A percentile compares a stretch with the other conserved stretches of the same genome.
Evolutionary conservation across 495 filamentous ascomycete species (phyloP).

Genomic region (Neurospora sp.): DNA sequence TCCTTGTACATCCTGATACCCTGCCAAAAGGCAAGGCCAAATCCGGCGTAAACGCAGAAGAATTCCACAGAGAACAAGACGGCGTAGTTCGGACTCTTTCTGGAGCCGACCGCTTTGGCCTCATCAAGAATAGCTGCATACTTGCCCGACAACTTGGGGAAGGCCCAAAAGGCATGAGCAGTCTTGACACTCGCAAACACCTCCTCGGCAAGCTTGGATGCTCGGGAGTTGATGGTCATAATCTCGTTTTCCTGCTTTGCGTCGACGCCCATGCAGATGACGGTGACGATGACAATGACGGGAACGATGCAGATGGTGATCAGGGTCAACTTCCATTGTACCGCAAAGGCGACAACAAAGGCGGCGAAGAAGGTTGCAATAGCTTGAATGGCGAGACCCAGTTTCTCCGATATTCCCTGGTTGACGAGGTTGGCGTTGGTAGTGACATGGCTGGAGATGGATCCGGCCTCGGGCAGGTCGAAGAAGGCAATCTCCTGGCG

Average conservation of each 20-base stretch:
- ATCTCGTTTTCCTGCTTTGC: constrained; percentile 35
- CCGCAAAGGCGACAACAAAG: constrained; percentile 45
- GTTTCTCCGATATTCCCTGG: constrained; percentile 50
- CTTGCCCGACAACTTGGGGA: constrained; percentile 35
- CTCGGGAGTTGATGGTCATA: constrained; percentile 30
- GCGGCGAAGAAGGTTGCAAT: constrained; percentile 46
- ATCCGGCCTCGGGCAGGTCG: constrained; percentile 23
- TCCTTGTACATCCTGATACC: constrained; percentile 29
- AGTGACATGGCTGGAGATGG: constrained; percentile 35
- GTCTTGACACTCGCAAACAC: constrained; percentile 42
- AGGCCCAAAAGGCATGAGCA: constrained; percentile 52
- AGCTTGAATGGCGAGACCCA: constrained; percentile 43
- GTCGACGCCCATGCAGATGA: constrained; percentile 36
- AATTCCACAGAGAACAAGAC: constrained; percentile 18
- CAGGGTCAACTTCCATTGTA: constrained; percentile 44
- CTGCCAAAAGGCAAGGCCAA: constrained; percentile 40
- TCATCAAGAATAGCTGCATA: constrained; percentile 44
- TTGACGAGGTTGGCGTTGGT: constrained; percentile 18
- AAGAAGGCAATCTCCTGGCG: constrained; percentile 29
- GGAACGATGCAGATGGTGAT: constrained; percentile 44
- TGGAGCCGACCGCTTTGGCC: constrained; percentile 38
- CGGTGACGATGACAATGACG: constrained; percentile 31
- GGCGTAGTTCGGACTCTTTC: constrained; percentile 33
- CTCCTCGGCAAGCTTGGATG: constrained; percentile 47
- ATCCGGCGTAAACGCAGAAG: constrained; percentile 28